Conservation (phyloP, 305 asterid species). For the Fraxinus platypoda region DNA sequence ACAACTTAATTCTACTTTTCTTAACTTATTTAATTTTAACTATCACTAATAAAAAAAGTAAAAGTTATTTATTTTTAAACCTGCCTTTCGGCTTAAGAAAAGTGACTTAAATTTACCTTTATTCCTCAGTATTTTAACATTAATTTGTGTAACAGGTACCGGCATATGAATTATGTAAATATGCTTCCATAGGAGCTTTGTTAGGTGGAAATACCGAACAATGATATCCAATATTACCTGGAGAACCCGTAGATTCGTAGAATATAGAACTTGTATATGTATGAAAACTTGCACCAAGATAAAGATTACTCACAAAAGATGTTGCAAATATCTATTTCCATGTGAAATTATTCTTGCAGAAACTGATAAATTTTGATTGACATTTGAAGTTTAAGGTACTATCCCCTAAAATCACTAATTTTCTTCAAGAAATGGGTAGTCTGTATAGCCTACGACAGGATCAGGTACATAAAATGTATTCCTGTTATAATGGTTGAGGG, state of each 20-base stretch:
- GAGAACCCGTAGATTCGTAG: neutral
- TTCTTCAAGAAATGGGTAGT: constrained; percentile 57
- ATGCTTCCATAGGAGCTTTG: neutral
- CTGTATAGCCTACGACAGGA: constrained; percentile 63
- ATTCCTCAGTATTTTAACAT: neutral
- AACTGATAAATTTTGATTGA: neutral
- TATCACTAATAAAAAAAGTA: neutral
- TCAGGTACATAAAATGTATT: constrained; percentile 47
- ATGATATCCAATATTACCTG: neutral
- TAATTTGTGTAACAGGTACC: neutral
- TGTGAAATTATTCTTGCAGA: neutral
- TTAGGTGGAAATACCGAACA: neutral
- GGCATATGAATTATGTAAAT: neutral
- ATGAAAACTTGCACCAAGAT: neutral
- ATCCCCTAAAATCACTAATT: neutral
- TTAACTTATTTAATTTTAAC: neutral
- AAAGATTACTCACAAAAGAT: neutral
- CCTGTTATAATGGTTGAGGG: constrained; percentile 48
- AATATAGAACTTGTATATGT: neutral
- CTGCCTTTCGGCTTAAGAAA: neutral
- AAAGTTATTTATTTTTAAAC: neutral
- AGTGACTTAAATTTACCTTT: neutral
- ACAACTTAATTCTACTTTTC: neutral
- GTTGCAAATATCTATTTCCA: neutral
- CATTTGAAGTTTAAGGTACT: neutral